phyloP scores from a whole-genome alignment of 2,329 filamentous ascomycete genomes.

The Apiospora rasikravindrae region DNA sequence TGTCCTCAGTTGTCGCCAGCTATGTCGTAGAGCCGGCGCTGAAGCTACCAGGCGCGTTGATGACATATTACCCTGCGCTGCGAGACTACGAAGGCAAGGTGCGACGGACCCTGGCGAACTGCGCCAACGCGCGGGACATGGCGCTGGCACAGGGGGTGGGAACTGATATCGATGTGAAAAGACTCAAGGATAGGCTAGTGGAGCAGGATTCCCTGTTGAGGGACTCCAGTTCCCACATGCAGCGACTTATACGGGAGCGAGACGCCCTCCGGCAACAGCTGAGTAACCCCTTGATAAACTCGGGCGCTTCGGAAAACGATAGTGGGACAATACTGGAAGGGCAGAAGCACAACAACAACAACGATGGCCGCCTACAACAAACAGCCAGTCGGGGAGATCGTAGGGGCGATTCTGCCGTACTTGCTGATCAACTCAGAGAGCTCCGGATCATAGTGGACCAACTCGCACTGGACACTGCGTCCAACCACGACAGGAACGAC shows the following conservation, averaged over 20 bases:
- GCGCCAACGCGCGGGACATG: conserved; percentile 24
- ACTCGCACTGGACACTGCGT: conserved; percentile 17
- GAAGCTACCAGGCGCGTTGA: conserved; percentile 20
- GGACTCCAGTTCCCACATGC: conserved; percentile 25
- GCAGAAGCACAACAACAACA: neutral
- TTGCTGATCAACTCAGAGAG: conserved; percentile 27
- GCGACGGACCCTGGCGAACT: conserved; percentile 20
- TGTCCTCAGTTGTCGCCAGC: conserved; percentile 23
- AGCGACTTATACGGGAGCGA: conserved; percentile 26
- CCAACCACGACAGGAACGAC: conserved; percentile 19
- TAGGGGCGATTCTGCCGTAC: conserved; percentile 18
- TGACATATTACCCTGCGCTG: conserved; percentile 25
- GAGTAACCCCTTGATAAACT: neutral
- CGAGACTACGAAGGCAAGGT: conserved; percentile 25
- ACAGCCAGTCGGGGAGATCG: neutral
- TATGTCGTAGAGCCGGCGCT: conserved; percentile 27
- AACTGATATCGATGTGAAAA: conserved; percentile 21
- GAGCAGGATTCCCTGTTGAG: conserved; percentile 28
- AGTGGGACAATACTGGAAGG: neutral
- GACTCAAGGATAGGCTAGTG: conserved; percentile 28
- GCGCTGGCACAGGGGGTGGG: conserved; percentile 21
- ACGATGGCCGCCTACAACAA: neutral
- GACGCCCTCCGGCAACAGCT: conserved; percentile 25
- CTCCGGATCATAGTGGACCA: conserved; percentile 27
- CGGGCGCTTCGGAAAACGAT: neutral